Evolutionary conservation across 2,329 filamentous ascomycete species (phyloP), one percentile per base, ranked within the genome.

Genomic region (Hypoxylon sp.): DNA sequence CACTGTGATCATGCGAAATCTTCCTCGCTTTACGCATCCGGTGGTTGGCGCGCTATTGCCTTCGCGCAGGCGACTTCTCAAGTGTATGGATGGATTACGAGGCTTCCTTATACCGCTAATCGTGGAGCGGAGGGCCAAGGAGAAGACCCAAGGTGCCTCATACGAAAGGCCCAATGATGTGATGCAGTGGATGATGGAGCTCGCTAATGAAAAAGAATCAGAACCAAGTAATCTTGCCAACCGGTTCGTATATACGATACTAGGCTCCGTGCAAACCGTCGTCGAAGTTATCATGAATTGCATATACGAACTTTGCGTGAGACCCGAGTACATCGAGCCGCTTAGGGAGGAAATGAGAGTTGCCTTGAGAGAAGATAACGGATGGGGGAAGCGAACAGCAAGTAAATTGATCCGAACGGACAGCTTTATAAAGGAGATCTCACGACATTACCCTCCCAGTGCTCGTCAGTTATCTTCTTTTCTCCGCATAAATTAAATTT

Each of bases 101-200:
- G 5, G 24, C 19, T 48, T 27, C 24, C 44, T 48, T 48, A 27
- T 24, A 48, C 44, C 44, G 44, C 44, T 27, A 27, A 48, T 48
- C 19, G 44, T 27, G 24, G 44, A 48, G 2, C 19, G 44, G 3
- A 21, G 44, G 6, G 44, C 17, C 27, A 21, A 21, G 24, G 44
- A 48, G 15, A 48, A 48, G 44, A 24, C 13, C 6, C 44, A 48
- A 48, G 44, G 19, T n/a, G 6, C 44, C 19, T 48, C 19, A 48
- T 27, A 48, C 24, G 24, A 48, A 48, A 21, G 4, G 13, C 44
- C 44, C 3, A 24, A 27, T 24, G 44, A 48, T n/a, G 44, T 48
- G 19, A 48, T 48, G 44, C 19, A 48, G 24, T 48, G 44, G 44
- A 48, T 48, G 44, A 48, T 48, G 44, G 44, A 48, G n/a, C 44